Percentiles rank a stretch among this genome's conserved stretches.
Evolutionary conservation across 768 basidiomycete species (phyloP).

Genomic region (Mrakia frigida): DNA sequence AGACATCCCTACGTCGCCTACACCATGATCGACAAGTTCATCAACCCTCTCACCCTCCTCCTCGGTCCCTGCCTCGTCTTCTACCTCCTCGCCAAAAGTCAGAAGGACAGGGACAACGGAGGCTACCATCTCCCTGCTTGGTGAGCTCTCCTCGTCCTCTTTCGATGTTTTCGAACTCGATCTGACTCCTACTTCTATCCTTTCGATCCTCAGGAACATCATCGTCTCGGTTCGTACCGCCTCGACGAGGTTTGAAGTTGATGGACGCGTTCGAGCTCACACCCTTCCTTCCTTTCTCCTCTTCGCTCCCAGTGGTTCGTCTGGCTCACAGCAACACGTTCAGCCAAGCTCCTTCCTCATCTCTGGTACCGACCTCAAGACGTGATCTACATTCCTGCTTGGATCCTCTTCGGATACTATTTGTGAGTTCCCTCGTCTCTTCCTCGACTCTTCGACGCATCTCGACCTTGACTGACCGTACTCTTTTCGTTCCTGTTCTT

Average conservation of each 20-base stretch:
- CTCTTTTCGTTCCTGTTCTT: slow-evolving; percentile 20
- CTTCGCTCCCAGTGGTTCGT: slow-evolving; percentile 42
- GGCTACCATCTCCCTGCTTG: slow-evolving; percentile 80
- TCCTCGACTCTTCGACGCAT: neutral
- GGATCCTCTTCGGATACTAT: slow-evolving; percentile 87
- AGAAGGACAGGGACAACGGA: slow-evolving; percentile 59
- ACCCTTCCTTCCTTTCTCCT: neutral
- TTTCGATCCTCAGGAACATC: slow-evolving; percentile 35
- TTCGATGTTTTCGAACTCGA: neutral
- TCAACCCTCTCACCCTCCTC: slow-evolving; percentile 81
- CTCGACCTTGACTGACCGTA: neutral
- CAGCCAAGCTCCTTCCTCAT: slow-evolving; percentile 68
- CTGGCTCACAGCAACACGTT: slow-evolving; percentile 49
- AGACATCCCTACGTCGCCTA: slow-evolving; percentile 73
- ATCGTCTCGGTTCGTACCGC: slow-evolving; percentile 38
- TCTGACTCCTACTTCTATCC: neutral
- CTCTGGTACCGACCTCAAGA: slow-evolving; percentile 70
- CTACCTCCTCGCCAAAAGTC: slow-evolving; percentile 72
- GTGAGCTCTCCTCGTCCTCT: slow-evolving; percentile 37
- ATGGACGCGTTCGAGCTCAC: neutral
- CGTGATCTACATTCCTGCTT: slow-evolving; percentile 75
- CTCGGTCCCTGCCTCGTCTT: slow-evolving; percentile 75
- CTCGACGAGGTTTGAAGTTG: neutral
- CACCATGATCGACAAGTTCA: slow-evolving; percentile 83
- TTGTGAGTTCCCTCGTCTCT: slow-evolving; percentile 50